Conservation (phyloP, 345 rosid genomes). For the Gossypium sturtianum region DNA sequence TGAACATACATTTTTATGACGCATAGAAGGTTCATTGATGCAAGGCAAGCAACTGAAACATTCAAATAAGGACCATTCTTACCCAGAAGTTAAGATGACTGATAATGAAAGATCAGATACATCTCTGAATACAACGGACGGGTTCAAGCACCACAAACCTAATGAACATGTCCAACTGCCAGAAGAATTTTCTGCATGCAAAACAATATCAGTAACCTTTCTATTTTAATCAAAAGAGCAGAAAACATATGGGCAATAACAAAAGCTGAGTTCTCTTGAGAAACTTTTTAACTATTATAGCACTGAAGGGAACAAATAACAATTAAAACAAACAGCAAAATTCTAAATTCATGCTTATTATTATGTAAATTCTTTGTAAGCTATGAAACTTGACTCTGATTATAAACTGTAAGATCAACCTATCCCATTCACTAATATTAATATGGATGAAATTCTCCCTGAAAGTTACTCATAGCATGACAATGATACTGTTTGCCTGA, state of each 20-base stretch:
- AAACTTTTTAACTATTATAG: neutral
- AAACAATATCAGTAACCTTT: neutral
- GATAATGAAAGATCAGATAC: conserved; percentile 82
- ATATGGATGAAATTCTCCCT: neutral
- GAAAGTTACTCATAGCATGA: neutral
- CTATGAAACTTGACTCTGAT: neutral
- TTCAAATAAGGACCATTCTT: conserved; percentile 27
- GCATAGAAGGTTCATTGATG: neutral
- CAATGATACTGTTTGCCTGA: neutral
- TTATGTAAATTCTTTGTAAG: conserved; percentile 5
- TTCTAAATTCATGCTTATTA: neutral
- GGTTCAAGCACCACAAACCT: conserved; percentile 95
- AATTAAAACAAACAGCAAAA: neutral
- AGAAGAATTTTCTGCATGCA: conserved; percentile 49
- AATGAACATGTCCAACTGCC: conserved; percentile 58
- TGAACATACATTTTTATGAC: conserved; percentile 5
- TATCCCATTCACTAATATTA: neutral
- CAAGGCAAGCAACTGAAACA: neutral
- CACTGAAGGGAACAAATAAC: conserved; percentile 6
- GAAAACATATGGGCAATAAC: neutral
- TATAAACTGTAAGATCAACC: neutral
- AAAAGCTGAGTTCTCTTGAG: neutral
- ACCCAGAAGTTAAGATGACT: conserved; percentile 92
- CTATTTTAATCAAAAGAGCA: neutral
- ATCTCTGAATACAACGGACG: conserved; percentile 90